phyloP scores from a whole-genome alignment of 805 yeast genomes.

The Wickerhamiella allomyrinae region DNA sequence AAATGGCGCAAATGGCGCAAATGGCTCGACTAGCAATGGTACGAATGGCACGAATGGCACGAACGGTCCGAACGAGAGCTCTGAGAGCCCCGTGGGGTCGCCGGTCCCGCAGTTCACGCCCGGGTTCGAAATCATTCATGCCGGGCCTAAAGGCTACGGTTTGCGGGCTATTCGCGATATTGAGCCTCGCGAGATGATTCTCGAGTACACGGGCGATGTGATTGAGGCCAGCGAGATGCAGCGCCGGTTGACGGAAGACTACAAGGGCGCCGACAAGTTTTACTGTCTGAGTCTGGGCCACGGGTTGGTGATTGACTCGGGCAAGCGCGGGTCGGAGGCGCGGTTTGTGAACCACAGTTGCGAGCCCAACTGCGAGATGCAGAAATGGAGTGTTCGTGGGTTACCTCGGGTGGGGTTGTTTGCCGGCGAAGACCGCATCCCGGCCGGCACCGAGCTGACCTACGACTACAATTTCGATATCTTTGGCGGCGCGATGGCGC shows the following conservation, averaged over 20 bases:
- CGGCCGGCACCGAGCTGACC: slow-evolving; percentile 32
- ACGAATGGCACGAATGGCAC: background rate
- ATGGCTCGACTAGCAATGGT: background rate
- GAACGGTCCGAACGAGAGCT: background rate
- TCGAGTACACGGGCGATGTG: slow-evolving; percentile 39
- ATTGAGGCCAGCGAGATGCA: slow-evolving; percentile 29
- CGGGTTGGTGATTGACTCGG: slow-evolving; percentile 33
- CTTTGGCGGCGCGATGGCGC: slow-evolving; percentile 32
- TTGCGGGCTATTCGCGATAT: slow-evolving; percentile 28
- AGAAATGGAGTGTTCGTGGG: slow-evolving; percentile 35
- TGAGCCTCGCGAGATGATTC: slow-evolving; percentile 28
- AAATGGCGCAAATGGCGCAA: background rate
- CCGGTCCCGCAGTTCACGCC: background rate
- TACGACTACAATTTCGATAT: slow-evolving; percentile 37
- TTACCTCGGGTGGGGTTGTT: slow-evolving; percentile 33
- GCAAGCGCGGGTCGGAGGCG: slow-evolving; percentile 34
- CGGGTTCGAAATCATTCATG: slow-evolving; percentile 22
- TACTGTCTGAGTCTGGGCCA: slow-evolving; percentile 32
- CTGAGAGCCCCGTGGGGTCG: background rate
- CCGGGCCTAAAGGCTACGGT: slow-evolving; percentile 32
- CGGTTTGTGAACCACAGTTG: slow-evolving; percentile 39
- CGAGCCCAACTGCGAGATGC: slow-evolving; percentile 34
- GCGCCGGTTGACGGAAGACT: slow-evolving; percentile 24
- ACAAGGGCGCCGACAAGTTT: slow-evolving; percentile 25
- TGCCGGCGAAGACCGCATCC: slow-evolving; percentile 28